Conservation (phyloP, 2,329 filamentous ascomycete genomes). For the Aspergillus floridensis region DNA sequence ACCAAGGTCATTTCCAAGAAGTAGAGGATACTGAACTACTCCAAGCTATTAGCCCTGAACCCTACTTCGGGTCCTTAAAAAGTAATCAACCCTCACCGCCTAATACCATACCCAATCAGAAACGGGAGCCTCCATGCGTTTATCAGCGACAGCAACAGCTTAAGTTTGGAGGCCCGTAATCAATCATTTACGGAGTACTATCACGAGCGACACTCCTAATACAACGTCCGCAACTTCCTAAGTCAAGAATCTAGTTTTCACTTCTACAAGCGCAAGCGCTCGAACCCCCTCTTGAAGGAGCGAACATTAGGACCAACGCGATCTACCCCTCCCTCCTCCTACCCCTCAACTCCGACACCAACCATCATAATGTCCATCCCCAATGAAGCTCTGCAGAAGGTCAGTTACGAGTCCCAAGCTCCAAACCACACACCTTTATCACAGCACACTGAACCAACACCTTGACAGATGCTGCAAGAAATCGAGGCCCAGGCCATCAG, state of each 20-base stretch:
- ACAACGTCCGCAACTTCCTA: background rate
- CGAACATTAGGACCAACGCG: background rate
- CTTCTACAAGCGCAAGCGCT: background rate
- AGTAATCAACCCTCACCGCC: slow-evolving; percentile 4
- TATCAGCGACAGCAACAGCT: slow-evolving; percentile 6
- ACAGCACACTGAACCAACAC: background rate
- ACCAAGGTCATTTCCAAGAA: background rate
- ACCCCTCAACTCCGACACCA: slow-evolving; percentile 5
- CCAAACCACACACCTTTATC: slow-evolving; percentile 6
- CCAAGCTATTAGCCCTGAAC: slow-evolving; percentile 18
- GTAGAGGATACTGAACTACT: background rate
- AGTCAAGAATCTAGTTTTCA: background rate
- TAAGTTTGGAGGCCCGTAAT: background rate
- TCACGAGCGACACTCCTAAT: background rate
- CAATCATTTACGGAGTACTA: background rate
- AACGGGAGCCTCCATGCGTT: slow-evolving; percentile 9
- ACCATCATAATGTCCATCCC: slow-evolving; percentile 75
- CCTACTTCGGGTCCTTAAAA: slow-evolving; percentile 15
- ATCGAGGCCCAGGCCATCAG: slow-evolving; percentile 86
- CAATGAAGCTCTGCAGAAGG: slow-evolving; percentile 92
- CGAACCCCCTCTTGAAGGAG: background rate
- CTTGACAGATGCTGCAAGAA: slow-evolving; percentile 75
- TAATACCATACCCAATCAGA: slow-evolving; percentile 12
- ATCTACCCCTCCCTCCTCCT: background rate
- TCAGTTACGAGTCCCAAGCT: slow-evolving; percentile 34